Base-by-base conservation (phyloP, 345 rosid genomes). In the Bruguiera gymnorhiza region DNA sequence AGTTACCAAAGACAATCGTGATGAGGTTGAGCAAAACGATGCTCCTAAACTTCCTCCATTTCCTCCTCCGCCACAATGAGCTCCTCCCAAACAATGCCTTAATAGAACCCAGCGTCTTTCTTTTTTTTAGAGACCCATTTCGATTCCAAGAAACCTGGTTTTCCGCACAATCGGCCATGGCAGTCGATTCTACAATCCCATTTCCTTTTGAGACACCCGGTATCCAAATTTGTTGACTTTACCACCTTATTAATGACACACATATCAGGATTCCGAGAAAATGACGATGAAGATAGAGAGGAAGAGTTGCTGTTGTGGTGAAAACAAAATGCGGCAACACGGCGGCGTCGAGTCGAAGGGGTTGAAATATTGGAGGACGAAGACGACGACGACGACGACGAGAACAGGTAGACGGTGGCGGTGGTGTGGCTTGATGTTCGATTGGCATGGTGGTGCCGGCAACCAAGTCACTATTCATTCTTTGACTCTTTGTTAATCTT, bases 1-100 rank as follows among this genome's bases (percentile, higher is more conserved):
- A 68, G 80, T 32, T 78, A 82, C 90, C 90, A 70, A 76, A 84
- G 60, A 87, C 76, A 58, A 83, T 39, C 31, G 96, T 78, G 63
- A 84, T 65, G 65, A 71, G 76, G 65, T 87, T 89, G 66, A 87
- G 90, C 71, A 87, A 62, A 65, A 84, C 21, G 64, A 87, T 69
- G 73, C 90, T 84, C 79, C 83, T 75, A 31, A 82, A 77, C 78
- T 78, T 86, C 62, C 52, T 78, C 1, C 89, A 86, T 1, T 77
- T 62, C 24, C 82, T 72, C 73, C 80, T 83, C 62, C 77, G 67
- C 85, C 82, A 69, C 36, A 60, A 63, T 1, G 78, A 77, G 67
- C 75, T 62, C 74, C 71, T 84, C 65, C 73, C 81, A 63, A 69
- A 81, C 75, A 76, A 74, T n/a, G 74, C 56, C 68, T 76, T 70